phyloP scores from a whole-genome alignment of 768 basidiomycete species.

The Hypholoma fasciculare region DNA sequence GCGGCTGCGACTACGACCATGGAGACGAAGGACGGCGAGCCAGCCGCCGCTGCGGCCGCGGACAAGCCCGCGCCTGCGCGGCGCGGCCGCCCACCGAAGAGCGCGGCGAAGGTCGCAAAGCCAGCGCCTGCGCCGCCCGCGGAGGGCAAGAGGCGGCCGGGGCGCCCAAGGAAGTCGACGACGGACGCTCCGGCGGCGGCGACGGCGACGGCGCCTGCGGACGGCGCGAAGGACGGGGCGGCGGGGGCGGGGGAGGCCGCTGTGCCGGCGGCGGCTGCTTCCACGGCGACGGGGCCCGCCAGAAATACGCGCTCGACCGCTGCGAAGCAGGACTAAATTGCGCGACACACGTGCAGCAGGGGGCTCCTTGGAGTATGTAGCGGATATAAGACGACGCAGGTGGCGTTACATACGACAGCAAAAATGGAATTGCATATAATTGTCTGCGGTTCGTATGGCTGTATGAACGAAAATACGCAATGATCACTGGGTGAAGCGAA shows the following conservation, averaged over 20 bases:
- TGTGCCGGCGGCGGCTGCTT: neutral
- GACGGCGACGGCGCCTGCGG: neutral
- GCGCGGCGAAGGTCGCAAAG: neutral
- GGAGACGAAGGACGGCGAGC: neutral
- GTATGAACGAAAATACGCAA: too few species aligned
- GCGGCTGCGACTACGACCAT: neutral
- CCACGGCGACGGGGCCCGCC: neutral
- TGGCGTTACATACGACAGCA: too few species aligned
- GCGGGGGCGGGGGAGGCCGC: too few species aligned
- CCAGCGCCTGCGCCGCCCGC: neutral
- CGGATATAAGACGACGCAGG: too few species aligned
- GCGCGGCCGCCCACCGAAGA: slow-evolving; percentile 1
- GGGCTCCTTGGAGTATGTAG: neutral
- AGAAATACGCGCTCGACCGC: neutral
- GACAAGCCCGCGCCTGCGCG: slow-evolving; percentile 5
- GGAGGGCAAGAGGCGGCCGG: slow-evolving; percentile 15
- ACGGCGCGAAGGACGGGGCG: neutral
- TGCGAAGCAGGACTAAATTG: neutral
- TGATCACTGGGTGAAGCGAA: too few species aligned
- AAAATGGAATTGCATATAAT: too few species aligned
- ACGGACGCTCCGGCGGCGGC: neutral
- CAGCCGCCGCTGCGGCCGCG: slow-evolving; percentile 2
- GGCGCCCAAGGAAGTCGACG: slow-evolving; percentile 17
- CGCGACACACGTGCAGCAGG: neutral
- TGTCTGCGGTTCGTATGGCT: too few species aligned